Conservation (phyloP, 2,329 filamentous ascomycete species). For the Ophiostoma himal-ulmi region DNA sequence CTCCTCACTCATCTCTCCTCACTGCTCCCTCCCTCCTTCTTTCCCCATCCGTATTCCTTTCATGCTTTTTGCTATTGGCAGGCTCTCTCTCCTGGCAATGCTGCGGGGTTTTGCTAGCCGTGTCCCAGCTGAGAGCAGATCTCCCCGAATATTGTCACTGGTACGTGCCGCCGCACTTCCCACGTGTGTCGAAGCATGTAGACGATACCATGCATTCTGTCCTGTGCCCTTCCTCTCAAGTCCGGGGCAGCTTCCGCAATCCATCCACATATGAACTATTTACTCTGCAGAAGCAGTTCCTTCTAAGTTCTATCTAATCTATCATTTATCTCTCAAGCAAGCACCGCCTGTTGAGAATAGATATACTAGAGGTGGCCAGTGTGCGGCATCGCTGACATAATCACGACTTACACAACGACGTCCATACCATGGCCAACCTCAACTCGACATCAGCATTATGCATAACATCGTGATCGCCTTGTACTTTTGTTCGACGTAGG, state of each 20-base stretch:
- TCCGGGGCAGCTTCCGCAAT: neutral
- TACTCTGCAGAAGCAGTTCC: neutral
- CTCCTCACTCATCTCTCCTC: neutral
- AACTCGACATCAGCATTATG: neutral
- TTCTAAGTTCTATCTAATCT: neutral
- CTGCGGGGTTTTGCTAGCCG: neutral
- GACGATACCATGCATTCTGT: neutral
- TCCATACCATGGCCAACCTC: neutral
- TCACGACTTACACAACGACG: neutral
- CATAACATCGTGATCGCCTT: neutral
- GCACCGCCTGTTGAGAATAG: neutral
- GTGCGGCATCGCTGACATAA: neutral
- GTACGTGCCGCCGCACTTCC: conserved; percentile 3
- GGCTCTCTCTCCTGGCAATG: neutral
- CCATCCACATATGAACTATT: no score
- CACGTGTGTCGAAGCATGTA: neutral
- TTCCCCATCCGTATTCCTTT: neutral
- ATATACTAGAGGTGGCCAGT: neutral
- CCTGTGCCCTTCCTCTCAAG: neutral
- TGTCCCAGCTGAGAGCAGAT: neutral
- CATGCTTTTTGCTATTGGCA: neutral
- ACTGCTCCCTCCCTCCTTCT: neutral
- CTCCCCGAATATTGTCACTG: neutral
- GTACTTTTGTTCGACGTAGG: conserved; percentile 2
- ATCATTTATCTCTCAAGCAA: neutral